These are phyloP conservation scores for Ophiostoma himal-ulmi DNA, from an alignment of 2,329 filamentous ascomycete genomes.

Conservation along the genomic window DNA sequence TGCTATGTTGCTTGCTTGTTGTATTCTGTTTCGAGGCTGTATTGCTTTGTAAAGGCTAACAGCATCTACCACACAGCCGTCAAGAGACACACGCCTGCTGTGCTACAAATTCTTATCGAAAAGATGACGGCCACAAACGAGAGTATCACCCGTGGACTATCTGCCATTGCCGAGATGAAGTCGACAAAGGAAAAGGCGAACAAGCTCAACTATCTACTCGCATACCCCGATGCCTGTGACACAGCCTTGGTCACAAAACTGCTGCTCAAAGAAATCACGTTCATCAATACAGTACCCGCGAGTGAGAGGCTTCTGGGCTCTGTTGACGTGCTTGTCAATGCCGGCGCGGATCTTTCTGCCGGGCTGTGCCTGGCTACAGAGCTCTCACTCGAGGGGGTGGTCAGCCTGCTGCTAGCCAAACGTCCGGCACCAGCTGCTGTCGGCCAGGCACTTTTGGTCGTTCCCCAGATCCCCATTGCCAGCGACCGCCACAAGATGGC, in stretches of 20 bases:
- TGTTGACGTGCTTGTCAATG: not conserved
- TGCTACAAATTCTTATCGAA: not conserved
- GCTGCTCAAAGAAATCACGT: not conserved
- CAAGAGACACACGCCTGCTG: not conserved
- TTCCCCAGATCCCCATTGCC: not conserved
- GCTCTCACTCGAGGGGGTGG: not conserved
- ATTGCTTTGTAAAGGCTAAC: not conserved
- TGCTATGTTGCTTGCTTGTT: no score
- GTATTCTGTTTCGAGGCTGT: not conserved
- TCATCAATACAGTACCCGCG: not conserved
- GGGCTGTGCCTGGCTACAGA: not conserved
- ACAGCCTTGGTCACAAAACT: not conserved
- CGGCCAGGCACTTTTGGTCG: not conserved
- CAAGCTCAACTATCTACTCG: not conserved
- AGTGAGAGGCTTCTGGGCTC: not conserved
- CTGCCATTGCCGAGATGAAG: not conserved
- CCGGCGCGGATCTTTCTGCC: not conserved
- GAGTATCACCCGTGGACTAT: not conserved
- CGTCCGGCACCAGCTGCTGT: not conserved
- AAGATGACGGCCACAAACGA: not conserved
- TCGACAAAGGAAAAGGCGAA: not conserved
- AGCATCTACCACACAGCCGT: not conserved
- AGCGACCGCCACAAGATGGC: not conserved
- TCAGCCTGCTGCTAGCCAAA: not conserved
- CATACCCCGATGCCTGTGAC: not conserved